These are phyloP conservation scores for Myochromella boudieri DNA, from an alignment of 768 basidiomycete genomes.

Conservation along the genomic window DNA sequence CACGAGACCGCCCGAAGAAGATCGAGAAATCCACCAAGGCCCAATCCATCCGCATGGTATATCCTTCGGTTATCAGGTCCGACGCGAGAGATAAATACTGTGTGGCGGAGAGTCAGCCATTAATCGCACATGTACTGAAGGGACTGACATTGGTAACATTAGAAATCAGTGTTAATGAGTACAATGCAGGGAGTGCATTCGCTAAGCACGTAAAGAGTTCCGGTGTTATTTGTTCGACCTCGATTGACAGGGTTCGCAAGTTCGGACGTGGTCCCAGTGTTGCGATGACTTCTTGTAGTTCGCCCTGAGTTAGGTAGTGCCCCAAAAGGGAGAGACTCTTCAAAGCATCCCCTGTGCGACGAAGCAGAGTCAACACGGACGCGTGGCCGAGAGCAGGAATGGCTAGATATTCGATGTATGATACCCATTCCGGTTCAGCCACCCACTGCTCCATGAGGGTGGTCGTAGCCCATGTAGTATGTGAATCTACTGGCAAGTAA, in stretches of 20 bases:
- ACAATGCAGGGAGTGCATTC: neutral
- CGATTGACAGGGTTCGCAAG: constrained; percentile 23
- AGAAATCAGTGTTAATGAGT: neutral
- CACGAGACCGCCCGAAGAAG: neutral
- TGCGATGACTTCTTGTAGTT: constrained; percentile 21
- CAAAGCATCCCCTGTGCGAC: no score
- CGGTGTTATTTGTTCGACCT: constrained; percentile 18
- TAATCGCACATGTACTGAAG: no score
- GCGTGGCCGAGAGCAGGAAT: constrained; percentile 25
- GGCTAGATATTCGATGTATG: constrained; percentile 20
- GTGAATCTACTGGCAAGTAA: neutral
- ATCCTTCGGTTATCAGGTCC: no score
- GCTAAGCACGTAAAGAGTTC: constrained; percentile 21
- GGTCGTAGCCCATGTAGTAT: constrained; percentile 5
- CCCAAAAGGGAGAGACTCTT: constrained; percentile 23
- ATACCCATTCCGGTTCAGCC: constrained; percentile 6
- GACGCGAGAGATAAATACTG: no score
- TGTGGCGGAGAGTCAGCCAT: no score
- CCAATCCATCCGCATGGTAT: no score
- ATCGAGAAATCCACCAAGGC: constrained; percentile 5
- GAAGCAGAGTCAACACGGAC: no score
- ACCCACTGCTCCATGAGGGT: constrained; percentile 5
- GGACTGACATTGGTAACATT: no score
- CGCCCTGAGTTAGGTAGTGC: constrained; percentile 19
- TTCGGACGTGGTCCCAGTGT: constrained; percentile 22